Percentiles rank a stretch among this genome's conserved stretches.
Evolutionary conservation across 2,329 filamentous ascomycete species (phyloP).

Genomic region (Chaetomiaceae sp.): DNA sequence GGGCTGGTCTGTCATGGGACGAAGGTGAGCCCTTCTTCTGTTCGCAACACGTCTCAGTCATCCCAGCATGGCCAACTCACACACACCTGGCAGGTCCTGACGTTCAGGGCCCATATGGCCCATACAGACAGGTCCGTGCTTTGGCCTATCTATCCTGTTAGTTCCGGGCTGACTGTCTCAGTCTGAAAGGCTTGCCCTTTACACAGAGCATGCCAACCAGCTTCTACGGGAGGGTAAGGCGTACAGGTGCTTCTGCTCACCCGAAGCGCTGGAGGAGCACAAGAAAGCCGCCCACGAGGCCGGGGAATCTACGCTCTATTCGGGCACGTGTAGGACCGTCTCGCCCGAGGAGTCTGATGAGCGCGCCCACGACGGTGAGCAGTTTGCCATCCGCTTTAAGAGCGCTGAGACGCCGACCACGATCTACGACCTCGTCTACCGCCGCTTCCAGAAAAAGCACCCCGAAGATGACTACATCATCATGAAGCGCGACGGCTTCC

Average conservation of each 20-base stretch:
- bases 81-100: constrained; percentile 56
- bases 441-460: constrained; percentile 51
- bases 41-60: background rate
- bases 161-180: constrained; percentile 30
- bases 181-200: constrained; percentile 72
- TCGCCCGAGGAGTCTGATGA: constrained; percentile 61
- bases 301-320: constrained; percentile 41
- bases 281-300: constrained; percentile 55
- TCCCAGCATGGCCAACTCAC: background rate
- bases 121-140: constrained; percentile 68
- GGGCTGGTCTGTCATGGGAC: constrained; percentile 89
- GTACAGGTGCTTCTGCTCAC: constrained; percentile 88
- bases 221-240: constrained; percentile 67
- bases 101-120: constrained; percentile 72
- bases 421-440: constrained; percentile 77
- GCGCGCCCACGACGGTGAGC: constrained; percentile 61
- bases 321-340: constrained; percentile 65
- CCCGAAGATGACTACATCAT: constrained; percentile 77
- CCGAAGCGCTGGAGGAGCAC: constrained; percentile 61
- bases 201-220: constrained; percentile 61
- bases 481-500: constrained; percentile 83
- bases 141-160: background rate
- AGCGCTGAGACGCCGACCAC: constrained; percentile 54
- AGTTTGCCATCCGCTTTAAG: constrained; percentile 72
- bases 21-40: constrained; percentile 53